Percentiles rank a stretch among this genome's conserved stretches.
These are phyloP conservation scores for Ettlia oleoabundans DNA, from an alignment of 139 green algal species.

Conservation along the genomic window DNA sequence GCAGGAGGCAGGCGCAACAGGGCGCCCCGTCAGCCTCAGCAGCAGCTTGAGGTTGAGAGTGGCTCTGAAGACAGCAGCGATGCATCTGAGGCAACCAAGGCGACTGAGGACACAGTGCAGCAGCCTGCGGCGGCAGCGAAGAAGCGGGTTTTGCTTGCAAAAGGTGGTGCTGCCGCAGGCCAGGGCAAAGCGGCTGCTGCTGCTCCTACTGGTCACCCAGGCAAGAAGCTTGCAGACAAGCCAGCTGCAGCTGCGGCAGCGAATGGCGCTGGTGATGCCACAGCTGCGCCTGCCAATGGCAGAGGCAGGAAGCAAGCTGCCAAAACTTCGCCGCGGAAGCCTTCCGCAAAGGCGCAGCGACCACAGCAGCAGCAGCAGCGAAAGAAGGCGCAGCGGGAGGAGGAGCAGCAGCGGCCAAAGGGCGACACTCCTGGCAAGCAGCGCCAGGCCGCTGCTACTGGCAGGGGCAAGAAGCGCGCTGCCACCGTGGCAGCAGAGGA, in stretches of 20 bases:
- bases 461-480: too few relatives aligned
- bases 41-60: background rate
- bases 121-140: background rate
- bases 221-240: background rate
- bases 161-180: too few relatives aligned
- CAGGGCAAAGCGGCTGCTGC: background rate
- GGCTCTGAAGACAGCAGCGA: background rate
- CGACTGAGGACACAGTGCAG: constrained; percentile 25
- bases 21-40: background rate
- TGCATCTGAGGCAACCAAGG: background rate
- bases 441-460: too few relatives aligned
- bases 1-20: background rate
- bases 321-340: background rate
- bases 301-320: background rate
- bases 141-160: too few relatives aligned
- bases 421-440: too few relatives aligned
- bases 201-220: background rate
- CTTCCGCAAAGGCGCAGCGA: too few relatives aligned
- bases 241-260: background rate
- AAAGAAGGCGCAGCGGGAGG: background rate
- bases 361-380: too few relatives aligned
- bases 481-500: too few relatives aligned
- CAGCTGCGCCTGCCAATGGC: background rate
- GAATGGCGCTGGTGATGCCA: background rate
- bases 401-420: background rate